Conservation (phyloP, 306 rosid genomes). For the Vicia villosa region DNA sequence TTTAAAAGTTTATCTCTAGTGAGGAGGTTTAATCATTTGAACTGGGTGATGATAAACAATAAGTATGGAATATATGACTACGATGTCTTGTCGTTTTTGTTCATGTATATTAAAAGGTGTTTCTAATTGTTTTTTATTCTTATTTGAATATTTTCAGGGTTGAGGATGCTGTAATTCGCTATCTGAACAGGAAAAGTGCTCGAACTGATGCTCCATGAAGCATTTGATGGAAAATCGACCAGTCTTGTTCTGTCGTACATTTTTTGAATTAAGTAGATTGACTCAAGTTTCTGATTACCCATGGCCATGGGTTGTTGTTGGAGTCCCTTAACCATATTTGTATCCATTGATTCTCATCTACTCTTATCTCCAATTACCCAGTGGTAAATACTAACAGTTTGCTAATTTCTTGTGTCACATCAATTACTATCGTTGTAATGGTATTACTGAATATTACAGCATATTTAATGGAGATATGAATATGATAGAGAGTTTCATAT, state of each 20-base stretch:
- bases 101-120: conserved; percentile 10
- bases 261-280: conserved; percentile 12
- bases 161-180: conserved; percentile 87
- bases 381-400: conserved; percentile 8
- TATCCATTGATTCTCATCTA: conserved; percentile 2
- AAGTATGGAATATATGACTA: no score
- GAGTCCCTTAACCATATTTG: conserved; percentile 15
- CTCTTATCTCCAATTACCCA: neutral
- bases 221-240: conserved; percentile 39
- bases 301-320: conserved; percentile 1
- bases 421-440: no score
- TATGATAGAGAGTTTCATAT: no score
- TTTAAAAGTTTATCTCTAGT: no score
- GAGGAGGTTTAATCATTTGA: no score
- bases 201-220: conserved; percentile 70
- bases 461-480: no score
- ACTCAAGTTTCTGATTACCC: conserved; percentile 1
- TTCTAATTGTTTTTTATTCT: conserved; percentile 27
- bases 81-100: no score
- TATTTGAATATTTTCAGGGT: conserved; percentile 57
- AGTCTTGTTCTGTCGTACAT: conserved; percentile 20
- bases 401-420: no score
- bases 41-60: no score
- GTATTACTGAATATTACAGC: no score
- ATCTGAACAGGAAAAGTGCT: conserved; percentile 82